Percentiles rank a stretch among this genome's conserved stretches.
Evolutionary conservation across 2,329 filamentous ascomycete genomes (phyloP).

Genomic region (Calonectria montana): DNA sequence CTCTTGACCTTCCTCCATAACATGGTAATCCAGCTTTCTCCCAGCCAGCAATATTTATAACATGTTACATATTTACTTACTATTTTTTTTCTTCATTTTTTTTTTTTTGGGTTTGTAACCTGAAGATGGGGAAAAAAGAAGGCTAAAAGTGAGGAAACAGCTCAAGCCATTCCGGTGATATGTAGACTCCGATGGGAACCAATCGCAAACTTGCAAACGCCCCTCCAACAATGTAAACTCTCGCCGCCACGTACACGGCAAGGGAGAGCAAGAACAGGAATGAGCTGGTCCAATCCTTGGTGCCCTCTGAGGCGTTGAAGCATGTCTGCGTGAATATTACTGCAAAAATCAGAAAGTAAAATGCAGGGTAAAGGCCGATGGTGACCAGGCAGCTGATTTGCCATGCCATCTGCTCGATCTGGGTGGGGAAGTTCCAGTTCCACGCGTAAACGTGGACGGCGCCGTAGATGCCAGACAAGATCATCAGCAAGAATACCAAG

Average conservation of each 20-base stretch:
- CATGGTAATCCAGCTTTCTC: not conserved
- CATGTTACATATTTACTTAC: not conserved
- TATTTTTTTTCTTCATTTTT: not conserved
- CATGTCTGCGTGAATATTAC: not conserved
- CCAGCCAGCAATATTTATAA: not conserved
- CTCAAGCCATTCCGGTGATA: slow-evolving; percentile 8
- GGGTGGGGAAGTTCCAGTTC: slow-evolving; percentile 11
- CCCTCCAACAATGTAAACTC: slow-evolving; percentile 13
- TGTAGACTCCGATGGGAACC: slow-evolving; percentile 15
- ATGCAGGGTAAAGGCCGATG: not conserved
- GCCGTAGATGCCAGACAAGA: slow-evolving; percentile 14
- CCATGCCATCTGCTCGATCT: slow-evolving; percentile 13
- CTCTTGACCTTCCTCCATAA: not conserved
- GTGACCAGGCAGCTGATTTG: slow-evolving; percentile 14
- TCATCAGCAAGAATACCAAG: slow-evolving; percentile 1
- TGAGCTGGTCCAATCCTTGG: not conserved
- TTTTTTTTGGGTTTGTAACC: not conserved
- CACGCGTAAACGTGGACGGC: slow-evolving; percentile 8
- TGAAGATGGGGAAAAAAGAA: not conserved
- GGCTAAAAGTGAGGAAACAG: slow-evolving; percentile 9
- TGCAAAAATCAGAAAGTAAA: not conserved
- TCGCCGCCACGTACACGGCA: slow-evolving; percentile 1
- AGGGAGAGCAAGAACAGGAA: not conserved
- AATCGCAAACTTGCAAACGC: slow-evolving; percentile 12
- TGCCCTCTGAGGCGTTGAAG: not conserved